These are phyloP conservation scores for Skeletonema menzelii DNA, from an alignment of 108 stramenopile species.

Conservation along the genomic window DNA sequence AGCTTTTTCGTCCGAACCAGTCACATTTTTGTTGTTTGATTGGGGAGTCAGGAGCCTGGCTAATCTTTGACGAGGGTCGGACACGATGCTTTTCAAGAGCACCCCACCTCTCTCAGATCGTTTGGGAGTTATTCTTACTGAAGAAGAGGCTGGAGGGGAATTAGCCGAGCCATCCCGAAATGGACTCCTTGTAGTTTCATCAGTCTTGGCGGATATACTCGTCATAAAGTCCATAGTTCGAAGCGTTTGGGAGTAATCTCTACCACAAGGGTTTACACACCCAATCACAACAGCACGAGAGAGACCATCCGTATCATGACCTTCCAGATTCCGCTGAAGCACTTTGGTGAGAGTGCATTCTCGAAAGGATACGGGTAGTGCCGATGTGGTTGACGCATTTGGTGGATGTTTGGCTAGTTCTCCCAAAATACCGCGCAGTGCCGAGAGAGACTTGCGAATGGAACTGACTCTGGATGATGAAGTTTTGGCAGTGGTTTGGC, in stretches of 20 bases:
- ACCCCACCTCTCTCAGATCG: background rate
- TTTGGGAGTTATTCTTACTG: background rate
- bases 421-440: conserved; percentile 51
- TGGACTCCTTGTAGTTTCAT: conserved; percentile 57
- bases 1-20: background rate
- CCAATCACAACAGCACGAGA: conserved; percentile 60
- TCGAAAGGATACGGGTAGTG: conserved; percentile 54
- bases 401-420: conserved; percentile 26
- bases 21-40: conserved; percentile 9
- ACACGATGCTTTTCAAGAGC: conserved; percentile 58
- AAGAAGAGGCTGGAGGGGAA: conserved; percentile 2
- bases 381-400: background rate
- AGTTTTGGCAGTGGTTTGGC: conserved; percentile 11
- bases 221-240: conserved; percentile 64
- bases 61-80: conserved; percentile 83
- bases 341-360: conserved; percentile 78
- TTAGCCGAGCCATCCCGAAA: conserved; percentile 23
- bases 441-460: conserved; percentile 58
- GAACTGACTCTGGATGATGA: conserved; percentile 12
- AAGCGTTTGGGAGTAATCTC: conserved; percentile 66
- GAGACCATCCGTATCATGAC: background rate
- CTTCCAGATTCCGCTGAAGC: conserved; percentile 70
- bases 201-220: conserved; percentile 50
- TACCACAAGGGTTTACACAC: conserved; percentile 49
- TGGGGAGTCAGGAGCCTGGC: conserved; percentile 55